Conservation (phyloP, 108 stramenopile genomes). For the Cyclotella choctawhatcheeana region DNA sequence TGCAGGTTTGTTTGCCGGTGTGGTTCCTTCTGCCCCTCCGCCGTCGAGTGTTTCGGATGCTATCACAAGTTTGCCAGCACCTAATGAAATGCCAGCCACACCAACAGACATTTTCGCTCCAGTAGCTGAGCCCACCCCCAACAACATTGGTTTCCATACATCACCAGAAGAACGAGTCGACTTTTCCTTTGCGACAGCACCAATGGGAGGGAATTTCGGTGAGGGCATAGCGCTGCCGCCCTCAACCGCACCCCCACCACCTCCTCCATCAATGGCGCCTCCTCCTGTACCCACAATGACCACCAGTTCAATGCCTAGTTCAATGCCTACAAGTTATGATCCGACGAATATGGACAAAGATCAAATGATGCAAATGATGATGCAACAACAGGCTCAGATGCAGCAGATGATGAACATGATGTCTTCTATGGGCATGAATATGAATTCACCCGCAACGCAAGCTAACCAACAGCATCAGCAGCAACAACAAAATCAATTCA, state of each 20-base stretch:
- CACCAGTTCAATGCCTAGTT: slow-evolving; percentile 17
- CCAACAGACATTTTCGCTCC: slow-evolving; percentile 14
- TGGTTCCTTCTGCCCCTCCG: slow-evolving; percentile 14
- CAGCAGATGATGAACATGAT: slow-evolving; percentile 54
- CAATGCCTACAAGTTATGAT: not conserved
- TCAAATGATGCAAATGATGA: slow-evolving; percentile 49
- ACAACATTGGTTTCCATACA: no score
- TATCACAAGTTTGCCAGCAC: not conserved
- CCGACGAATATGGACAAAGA: slow-evolving; percentile 20
- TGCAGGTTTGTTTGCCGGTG: slow-evolving; percentile 43
- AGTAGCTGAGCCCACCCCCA: slow-evolving; percentile 1
- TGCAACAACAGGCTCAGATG: slow-evolving; percentile 52
- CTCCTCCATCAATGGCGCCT: slow-evolving; percentile 16
- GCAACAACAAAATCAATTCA: no score
- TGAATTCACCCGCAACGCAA: not conserved
- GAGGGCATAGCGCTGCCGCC: slow-evolving; percentile 13
- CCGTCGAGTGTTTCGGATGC: slow-evolving; percentile 1
- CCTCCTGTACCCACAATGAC: slow-evolving; percentile 11
- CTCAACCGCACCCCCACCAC: slow-evolving; percentile 21
- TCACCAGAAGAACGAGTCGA: slow-evolving; percentile 4
- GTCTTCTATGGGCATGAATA: slow-evolving; percentile 13
- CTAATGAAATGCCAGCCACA: not conserved
- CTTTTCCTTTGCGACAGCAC: slow-evolving; percentile 22
- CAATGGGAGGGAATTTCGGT: slow-evolving; percentile 26
- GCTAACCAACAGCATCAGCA: not conserved